Evolutionary conservation across 371 early-diverging fungal species (phyloP).

Genomic region (Circinella umbellata): DNA sequence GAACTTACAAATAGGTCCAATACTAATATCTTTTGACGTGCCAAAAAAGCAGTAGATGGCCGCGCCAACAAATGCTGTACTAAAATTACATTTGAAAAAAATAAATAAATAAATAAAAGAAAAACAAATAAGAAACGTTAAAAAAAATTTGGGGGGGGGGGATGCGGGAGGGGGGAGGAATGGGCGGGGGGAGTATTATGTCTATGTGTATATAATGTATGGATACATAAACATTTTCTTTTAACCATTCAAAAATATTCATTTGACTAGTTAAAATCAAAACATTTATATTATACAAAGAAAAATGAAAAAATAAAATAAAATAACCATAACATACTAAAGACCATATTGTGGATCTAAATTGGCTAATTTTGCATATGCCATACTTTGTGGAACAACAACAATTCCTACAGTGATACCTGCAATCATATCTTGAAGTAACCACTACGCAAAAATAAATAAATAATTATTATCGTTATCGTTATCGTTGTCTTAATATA

Average conservation of each 20-base stretch:
- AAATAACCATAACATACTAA: conserved; percentile 34
- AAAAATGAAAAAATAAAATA: conserved; percentile 23
- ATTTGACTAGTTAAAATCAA: conserved; percentile 22
- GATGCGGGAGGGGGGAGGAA: no score
- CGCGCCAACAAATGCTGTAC: conserved; percentile 39
- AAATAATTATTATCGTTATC: no score
- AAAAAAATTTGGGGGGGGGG: not conserved
- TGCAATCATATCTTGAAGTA: conserved; percentile 82
- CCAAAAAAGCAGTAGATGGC: conserved; percentile 70
- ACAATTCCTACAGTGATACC: conserved; percentile 89
- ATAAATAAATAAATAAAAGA: no score
- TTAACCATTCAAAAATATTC: conserved; percentile 2
- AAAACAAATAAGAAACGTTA: no score
- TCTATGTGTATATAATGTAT: no score
- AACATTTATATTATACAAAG: not conserved
- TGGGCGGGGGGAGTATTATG: not conserved
- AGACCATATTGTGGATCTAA: conserved; percentile 65
- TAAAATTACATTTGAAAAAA: not conserved
- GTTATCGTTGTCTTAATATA: no score
- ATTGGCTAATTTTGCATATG: conserved; percentile 81
- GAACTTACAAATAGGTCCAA: conserved; percentile 72
- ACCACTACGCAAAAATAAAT: conserved; percentile 55
- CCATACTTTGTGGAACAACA: conserved; percentile 85
- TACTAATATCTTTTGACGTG: conserved; percentile 84
- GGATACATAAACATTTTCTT: not conserved